Conservation (phyloP, 2,329 filamentous ascomycete genomes). For the Diaporthe destruens region DNA sequence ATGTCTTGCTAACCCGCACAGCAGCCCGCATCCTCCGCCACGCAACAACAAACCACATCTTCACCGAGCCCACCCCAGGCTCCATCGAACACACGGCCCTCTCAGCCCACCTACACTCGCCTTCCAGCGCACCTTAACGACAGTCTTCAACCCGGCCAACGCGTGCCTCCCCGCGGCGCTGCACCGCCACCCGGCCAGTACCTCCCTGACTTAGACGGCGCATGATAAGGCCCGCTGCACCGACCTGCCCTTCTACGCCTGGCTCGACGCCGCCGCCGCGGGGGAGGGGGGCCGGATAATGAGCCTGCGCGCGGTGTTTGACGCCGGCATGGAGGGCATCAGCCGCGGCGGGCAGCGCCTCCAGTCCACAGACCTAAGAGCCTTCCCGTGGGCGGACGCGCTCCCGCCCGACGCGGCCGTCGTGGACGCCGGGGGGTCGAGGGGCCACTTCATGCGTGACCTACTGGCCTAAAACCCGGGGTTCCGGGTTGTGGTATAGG, state of each 20-base stretch:
- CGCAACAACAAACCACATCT: constrained; percentile 20
- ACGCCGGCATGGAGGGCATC: constrained; percentile 17
- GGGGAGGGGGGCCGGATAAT: too few species aligned
- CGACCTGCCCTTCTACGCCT: not conserved
- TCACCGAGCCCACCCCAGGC: not conserved
- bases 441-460: constrained; percentile 10
- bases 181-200: not conserved
- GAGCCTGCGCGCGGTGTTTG: not conserved
- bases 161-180: not conserved
- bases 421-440: constrained; percentile 16
- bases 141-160: constrained; percentile 21
- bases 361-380: constrained; percentile 18
- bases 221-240: not conserved
- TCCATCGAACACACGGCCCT: not conserved
- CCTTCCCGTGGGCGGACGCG: not conserved
- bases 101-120: constrained; percentile 14
- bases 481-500: constrained; percentile 23
- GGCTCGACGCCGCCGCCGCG: not conserved
- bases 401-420: not conserved
- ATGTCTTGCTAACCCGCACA: too few species aligned
- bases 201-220: constrained; percentile 8
- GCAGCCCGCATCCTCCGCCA: constrained; percentile 15
- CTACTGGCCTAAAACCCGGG: not conserved
- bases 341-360: constrained; percentile 15
- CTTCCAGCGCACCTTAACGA: constrained; percentile 4